phyloP scores from a whole-genome alignment of 495 filamentous ascomycete genomes.

The Rostrohypoxylon terebratum region DNA sequence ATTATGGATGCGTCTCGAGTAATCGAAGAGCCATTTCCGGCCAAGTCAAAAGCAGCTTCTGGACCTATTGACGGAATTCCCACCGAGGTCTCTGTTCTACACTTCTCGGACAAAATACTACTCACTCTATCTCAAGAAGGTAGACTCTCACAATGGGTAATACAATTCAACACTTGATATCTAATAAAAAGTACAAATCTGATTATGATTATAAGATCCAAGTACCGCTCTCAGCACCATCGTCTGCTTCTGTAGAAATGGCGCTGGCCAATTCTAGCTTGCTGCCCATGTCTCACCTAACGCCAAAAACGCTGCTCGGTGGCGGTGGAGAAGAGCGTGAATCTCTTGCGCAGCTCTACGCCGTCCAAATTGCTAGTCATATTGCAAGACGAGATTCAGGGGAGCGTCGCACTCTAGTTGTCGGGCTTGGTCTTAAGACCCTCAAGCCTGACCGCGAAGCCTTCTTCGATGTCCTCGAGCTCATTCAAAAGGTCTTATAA shows the following conservation, averaged over 20 bases:
- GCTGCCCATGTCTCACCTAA: conserved; percentile 82
- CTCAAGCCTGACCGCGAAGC: conserved; percentile 72
- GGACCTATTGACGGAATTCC: conserved; percentile 72
- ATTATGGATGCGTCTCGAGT: conserved; percentile 42
- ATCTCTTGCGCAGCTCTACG: conserved; percentile 85
- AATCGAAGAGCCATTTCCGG: conserved; percentile 74
- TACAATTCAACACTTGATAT: conserved; percentile 37
- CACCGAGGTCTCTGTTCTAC: conserved; percentile 77
- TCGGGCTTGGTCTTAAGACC: conserved; percentile 82
- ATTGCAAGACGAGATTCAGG: conserved; percentile 76
- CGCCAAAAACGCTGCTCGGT: conserved; percentile 89
- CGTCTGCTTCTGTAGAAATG: conserved; percentile 67
- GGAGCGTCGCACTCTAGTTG: conserved; percentile 81
- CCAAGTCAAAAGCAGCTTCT: conserved; percentile 72
- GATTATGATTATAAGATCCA: conserved; percentile 71
- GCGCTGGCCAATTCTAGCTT: conserved; percentile 63
- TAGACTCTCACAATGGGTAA: conserved; percentile 90
- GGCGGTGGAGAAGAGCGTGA: conserved; percentile 82
- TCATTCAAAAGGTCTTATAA: conserved; percentile 72
- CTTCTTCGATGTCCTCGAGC: conserved; percentile 85
- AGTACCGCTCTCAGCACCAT: conserved; percentile 80
- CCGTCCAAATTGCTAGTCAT: conserved; percentile 85
- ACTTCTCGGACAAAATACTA: conserved; percentile 92
- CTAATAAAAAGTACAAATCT: neutral
- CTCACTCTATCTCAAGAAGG: conserved; percentile 89